These are phyloP conservation scores for Aspergillus piperis DNA, from an alignment of 2,329 filamentous ascomycete genomes.

Conservation along the genomic window DNA sequence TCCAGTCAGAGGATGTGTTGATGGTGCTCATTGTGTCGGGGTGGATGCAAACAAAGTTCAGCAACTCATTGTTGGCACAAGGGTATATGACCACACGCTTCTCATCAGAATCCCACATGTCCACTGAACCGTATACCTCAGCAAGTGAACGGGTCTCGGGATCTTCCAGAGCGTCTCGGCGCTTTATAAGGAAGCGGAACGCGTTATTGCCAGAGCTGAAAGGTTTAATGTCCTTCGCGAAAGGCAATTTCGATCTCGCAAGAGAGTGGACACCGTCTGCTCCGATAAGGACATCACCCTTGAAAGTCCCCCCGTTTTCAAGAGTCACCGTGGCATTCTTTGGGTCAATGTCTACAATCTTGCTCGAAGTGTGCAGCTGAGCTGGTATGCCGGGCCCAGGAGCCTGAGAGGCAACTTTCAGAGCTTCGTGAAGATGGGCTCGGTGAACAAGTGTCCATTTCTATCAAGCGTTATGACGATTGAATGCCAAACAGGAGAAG, in stretches of 20 bases:
- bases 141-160: slow-evolving; percentile 43
- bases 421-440: slow-evolving; percentile 53
- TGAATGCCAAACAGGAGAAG: no score
- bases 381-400: slow-evolving; percentile 37
- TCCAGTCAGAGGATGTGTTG: slow-evolving; percentile 43
- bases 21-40: slow-evolving; percentile 40
- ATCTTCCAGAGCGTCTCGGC: slow-evolving; percentile 45
- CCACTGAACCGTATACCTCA: slow-evolving; percentile 41
- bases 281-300: slow-evolving; percentile 55
- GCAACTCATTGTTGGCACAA: slow-evolving; percentile 47
- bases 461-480: slow-evolving; percentile 16
- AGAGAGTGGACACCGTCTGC: slow-evolving; percentile 56
- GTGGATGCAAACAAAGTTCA: slow-evolving; percentile 58
- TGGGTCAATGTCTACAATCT: slow-evolving; percentile 49
- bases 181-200: slow-evolving; percentile 58
- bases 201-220: slow-evolving; percentile 57
- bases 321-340: slow-evolving; percentile 47
- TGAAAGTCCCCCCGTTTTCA: slow-evolving; percentile 46
- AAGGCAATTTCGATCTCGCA: slow-evolving; percentile 31
- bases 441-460: slow-evolving; percentile 58
- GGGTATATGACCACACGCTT: slow-evolving; percentile 52
- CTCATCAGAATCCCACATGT: slow-evolving; percentile 49
- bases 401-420: slow-evolving; percentile 52
- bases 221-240: slow-evolving; percentile 34
- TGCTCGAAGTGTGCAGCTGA: slow-evolving; percentile 48